Conservation (phyloP, 768 basidiomycete species). For the Macrocybe gigantea region DNA sequence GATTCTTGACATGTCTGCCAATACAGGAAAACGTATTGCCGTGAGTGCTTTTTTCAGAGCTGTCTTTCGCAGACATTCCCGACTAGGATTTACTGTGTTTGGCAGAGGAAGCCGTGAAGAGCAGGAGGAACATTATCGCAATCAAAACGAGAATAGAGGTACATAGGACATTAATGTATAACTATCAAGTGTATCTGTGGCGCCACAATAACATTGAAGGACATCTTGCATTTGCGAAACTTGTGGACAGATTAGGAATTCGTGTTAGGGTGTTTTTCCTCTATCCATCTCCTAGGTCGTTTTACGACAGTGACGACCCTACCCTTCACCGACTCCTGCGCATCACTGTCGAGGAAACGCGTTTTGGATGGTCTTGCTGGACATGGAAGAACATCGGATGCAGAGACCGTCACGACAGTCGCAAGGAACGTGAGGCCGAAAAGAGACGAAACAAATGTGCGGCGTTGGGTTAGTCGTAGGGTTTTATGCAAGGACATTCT, state of each 20-base stretch:
- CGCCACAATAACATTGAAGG: not conserved
- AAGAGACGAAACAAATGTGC: conserved; percentile 70
- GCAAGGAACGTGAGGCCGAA: conserved; percentile 80
- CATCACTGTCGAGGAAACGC: conserved; percentile 54
- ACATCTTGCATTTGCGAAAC: not conserved
- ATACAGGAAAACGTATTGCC: conserved; percentile 72
- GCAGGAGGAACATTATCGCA: conserved; percentile 51
- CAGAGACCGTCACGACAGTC: conserved; percentile 73
- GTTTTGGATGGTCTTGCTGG: conserved; percentile 58
- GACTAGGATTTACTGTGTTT: conserved; percentile 1
- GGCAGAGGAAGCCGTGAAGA: conserved; percentile 56
- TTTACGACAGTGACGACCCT: conserved; percentile 48
- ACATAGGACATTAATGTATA: conserved; percentile 18
- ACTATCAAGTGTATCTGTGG: conserved; percentile 18
- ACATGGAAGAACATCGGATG: conserved; percentile 74
- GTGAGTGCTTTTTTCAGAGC: conserved; percentile 23
- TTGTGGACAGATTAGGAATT: conserved; percentile 6
- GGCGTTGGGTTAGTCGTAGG: conserved; percentile 59
- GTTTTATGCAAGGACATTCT: conserved; percentile 56
- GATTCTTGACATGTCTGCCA: conserved; percentile 63
- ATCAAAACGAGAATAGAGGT: conserved; percentile 25
- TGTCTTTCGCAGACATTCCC: not conserved
- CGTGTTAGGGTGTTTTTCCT: conserved; percentile 50
- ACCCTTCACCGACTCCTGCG: conserved; percentile 15
- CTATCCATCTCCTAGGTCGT: conserved; percentile 74